Base-by-base conservation (phyloP, 495 filamentous ascomycete species). In the Trichodelitschia bisporula region DNA sequence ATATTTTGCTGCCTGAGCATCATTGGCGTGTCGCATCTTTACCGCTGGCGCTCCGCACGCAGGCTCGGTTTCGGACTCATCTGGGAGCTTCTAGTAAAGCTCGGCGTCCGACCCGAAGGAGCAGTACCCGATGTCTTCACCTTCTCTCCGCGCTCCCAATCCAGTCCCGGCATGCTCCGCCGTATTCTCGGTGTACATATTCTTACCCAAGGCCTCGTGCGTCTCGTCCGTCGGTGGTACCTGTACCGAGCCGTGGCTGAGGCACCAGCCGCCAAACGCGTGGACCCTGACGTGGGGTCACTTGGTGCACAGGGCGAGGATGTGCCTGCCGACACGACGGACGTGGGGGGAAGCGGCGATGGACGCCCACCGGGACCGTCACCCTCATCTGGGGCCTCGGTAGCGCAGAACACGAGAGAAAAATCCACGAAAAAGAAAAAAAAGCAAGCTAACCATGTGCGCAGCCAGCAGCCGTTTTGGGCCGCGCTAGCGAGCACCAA, bases 401-500 rank as follows among this genome's bases (percentile, higher is more conserved):
- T 14, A 14, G 15, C 27, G 27, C 6, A 8, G 6, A 8, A 13
- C 27, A 14, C 6, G 6, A 29, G 15, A 14, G 27, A 12, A 17
- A 29, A 29, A 8, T 62, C 55, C 30, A 69, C 64, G 25, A 86
- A 89, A 52, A 86, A 79, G 57, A 77, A 75, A 50, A 64, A 72
- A 47, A 79, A 79, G 52, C 78, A 90, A 50, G 82, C 75, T 35
- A 78, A 76, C 27, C 76, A 78, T 48, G 79, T 91, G 31, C 59
- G 82, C 46, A 82, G 76, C 42, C 67, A 75, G 33, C 83, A 93
- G 55, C 83, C 83, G 26, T 67, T 93, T 32, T 93, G 83, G 83
- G 78, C 83, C 31, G 83, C 82, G 8, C 65, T 91, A 36, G 83
- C 83, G 17, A 86, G 77, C 48, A 89, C 77, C 32, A 93, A 90